Evolutionary conservation across 2,329 filamentous ascomycete species (phyloP).

Genomic region (Cytospora schulzeri): DNA sequence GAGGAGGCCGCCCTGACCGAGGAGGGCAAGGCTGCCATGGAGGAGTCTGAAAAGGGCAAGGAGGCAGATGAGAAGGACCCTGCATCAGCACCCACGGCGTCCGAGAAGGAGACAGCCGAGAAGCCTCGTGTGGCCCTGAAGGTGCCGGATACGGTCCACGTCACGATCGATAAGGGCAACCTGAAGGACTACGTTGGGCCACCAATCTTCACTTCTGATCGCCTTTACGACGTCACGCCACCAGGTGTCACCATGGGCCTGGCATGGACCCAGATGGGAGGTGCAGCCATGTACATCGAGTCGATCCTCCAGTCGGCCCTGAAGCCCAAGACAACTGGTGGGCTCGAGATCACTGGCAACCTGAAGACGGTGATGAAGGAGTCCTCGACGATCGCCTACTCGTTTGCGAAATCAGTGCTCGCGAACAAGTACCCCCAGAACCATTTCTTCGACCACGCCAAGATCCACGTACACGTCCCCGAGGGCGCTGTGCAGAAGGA

Average conservation of each 20-base stretch:
- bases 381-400: conserved; percentile 92
- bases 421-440: conserved; percentile 85
- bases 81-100: conserved; percentile 32
- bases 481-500: conserved; percentile 97
- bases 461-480: conserved; percentile 92
- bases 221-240: conserved; percentile 90
- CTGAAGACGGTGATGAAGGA: conserved; percentile 98
- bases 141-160: conserved; percentile 84
- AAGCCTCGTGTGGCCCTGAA: conserved; percentile 74
- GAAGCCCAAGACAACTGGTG: conserved; percentile 70
- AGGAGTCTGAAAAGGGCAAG: conserved; percentile 68
- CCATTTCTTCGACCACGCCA: conserved; percentile 93
- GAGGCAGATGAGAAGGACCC: conserved; percentile 42
- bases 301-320: conserved; percentile 89
- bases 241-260: conserved; percentile 96
- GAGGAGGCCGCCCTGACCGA: conserved; percentile 83
- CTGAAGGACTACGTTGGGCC: conserved; percentile 96
- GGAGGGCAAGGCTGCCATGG: conserved; percentile 77
- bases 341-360: conserved; percentile 90
- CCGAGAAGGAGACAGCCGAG: conserved; percentile 68
- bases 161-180: conserved; percentile 84
- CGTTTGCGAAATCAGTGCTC: conserved; percentile 88
- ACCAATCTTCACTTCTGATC: conserved; percentile 91
- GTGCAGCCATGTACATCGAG: conserved; percentile 94
- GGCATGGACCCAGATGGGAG: conserved; percentile 97